Evolutionary conservation across 805 yeast genomes (phyloP).

Genomic region (Candida khao-thaluensis): DNA sequence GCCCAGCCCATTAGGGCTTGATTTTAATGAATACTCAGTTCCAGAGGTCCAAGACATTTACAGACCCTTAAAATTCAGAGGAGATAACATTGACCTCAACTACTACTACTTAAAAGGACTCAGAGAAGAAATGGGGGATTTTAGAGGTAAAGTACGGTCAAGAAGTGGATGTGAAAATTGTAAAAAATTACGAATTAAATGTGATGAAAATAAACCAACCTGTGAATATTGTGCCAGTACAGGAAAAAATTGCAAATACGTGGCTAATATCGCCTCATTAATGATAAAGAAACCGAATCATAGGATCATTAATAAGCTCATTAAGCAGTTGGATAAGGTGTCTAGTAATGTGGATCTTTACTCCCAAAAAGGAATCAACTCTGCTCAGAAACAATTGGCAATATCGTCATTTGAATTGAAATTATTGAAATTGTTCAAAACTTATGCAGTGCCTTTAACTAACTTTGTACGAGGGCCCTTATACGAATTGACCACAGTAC

Average conservation of each 20-base stretch:
- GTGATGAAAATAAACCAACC: slow-evolving; percentile 11
- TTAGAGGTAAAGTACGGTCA: too few species aligned
- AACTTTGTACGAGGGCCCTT: slow-evolving; percentile 5
- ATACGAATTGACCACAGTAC: slow-evolving; percentile 2
- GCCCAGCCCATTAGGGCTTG: too few species aligned
- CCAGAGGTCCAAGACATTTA: too few species aligned
- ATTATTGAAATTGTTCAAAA: slow-evolving; percentile 7
- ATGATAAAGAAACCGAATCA: not conserved
- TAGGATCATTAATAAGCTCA: slow-evolving; percentile 6
- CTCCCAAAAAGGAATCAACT: slow-evolving; percentile 2
- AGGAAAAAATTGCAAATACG: slow-evolving; percentile 9
- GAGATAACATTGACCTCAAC: too few species aligned
- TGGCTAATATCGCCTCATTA: not conserved
- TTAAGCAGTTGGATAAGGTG: slow-evolving; percentile 1
- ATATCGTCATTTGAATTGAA: slow-evolving; percentile 11
- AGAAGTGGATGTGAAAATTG: slow-evolving; percentile 62
- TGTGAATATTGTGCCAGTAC: slow-evolving; percentile 15
- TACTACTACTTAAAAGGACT: too few species aligned
- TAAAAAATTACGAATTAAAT: slow-evolving; percentile 57
- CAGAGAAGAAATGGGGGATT: too few species aligned
- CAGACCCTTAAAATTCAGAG: too few species aligned
- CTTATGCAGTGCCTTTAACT: slow-evolving; percentile 3
- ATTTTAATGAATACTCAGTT: too few species aligned
- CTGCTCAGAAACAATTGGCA: slow-evolving; percentile 1
- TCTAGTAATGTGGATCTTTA: not conserved